phyloP scores from a whole-genome alignment of 768 basidiomycete genomes.

The Boletus sensibilis region DNA sequence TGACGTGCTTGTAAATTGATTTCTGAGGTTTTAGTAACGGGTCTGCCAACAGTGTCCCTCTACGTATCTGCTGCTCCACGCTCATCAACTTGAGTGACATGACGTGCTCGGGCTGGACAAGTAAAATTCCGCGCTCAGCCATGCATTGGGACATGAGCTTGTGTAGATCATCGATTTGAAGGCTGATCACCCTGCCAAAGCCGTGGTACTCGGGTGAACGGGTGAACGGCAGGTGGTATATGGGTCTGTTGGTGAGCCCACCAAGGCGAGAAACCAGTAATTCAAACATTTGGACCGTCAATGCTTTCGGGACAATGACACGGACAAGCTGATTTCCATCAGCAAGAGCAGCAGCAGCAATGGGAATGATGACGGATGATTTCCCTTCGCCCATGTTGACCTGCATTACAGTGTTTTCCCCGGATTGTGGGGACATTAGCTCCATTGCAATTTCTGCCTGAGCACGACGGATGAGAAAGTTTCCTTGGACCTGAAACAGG shows the following conservation, averaged over 20 bases:
- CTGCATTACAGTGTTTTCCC: constrained; percentile 40
- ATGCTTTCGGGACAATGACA: constrained; percentile 45
- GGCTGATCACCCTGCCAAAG: constrained; percentile 21
- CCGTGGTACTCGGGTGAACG: no score
- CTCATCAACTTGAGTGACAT: constrained; percentile 47
- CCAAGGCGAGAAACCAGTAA: no score
- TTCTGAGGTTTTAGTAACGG: constrained; percentile 12
- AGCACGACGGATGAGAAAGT: no score
- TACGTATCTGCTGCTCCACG: constrained; percentile 31
- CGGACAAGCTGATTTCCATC: constrained; percentile 43
- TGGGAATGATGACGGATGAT: constrained; percentile 23
- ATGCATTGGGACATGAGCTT: constrained; percentile 38
- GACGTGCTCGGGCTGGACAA: constrained; percentile 50
- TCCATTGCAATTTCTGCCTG: constrained; percentile 40
- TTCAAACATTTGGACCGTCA: no score
- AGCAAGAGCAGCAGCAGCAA: constrained; percentile 40
- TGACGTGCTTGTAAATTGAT: neutral
- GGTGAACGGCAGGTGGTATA: no score
- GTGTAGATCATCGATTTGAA: constrained; percentile 23
- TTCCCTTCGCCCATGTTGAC: no score
- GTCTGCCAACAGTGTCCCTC: neutral
- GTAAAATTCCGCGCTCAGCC: constrained; percentile 37
- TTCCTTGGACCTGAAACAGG: neutral
- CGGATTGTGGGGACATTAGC: constrained; percentile 41
- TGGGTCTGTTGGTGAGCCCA: no score